phyloP scores from a whole-genome alignment of 305 asterid species.

The Plantago coronopus region DNA sequence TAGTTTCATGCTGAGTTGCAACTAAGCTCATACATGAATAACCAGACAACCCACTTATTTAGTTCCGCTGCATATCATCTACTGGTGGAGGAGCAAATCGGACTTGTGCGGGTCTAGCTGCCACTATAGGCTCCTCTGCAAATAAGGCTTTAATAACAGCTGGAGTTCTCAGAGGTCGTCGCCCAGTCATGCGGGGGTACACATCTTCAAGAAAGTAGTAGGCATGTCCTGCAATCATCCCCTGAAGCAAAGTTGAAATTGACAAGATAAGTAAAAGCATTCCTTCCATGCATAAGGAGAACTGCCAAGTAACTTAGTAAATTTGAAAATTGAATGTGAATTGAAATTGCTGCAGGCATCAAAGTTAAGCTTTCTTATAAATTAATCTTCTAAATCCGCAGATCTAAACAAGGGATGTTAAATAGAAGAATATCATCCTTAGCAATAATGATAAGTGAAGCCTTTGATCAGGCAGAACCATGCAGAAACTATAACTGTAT shows the following conservation, averaged over 20 bases:
- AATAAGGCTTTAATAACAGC: slow-evolving; percentile 57
- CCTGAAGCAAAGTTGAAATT: slow-evolving; percentile 41
- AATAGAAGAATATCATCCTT: too few species aligned
- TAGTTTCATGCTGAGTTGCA: slow-evolving; percentile 15
- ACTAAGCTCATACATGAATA: slow-evolving; percentile 2
- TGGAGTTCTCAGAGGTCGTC: slow-evolving; percentile 88
- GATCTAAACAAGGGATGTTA: too few species aligned
- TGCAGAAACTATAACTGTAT: too few species aligned
- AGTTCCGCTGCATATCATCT: slow-evolving; percentile 41
- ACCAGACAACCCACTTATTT: slow-evolving; percentile 4
- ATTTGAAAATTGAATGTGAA: too few species aligned
- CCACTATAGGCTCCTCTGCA: slow-evolving; percentile 87
- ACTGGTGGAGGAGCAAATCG: slow-evolving; percentile 85
- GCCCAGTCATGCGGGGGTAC: slow-evolving; percentile 85
- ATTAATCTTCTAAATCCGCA: too few species aligned
- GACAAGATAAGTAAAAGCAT: slow-evolving; percentile 2
- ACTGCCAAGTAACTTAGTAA: too few species aligned
- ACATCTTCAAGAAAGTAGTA: slow-evolving; percentile 91
- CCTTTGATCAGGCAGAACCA: too few species aligned
- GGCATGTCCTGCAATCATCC: slow-evolving; percentile 96
- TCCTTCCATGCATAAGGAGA: too few species aligned
- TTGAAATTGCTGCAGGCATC: too few species aligned
- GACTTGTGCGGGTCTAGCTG: slow-evolving; percentile 70
- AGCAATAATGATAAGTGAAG: too few species aligned
- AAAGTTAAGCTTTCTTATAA: too few species aligned